Base-by-base conservation (phyloP, 225 moss, liverwort and hornwort genomes). In the Sphagnum contortum region DNA sequence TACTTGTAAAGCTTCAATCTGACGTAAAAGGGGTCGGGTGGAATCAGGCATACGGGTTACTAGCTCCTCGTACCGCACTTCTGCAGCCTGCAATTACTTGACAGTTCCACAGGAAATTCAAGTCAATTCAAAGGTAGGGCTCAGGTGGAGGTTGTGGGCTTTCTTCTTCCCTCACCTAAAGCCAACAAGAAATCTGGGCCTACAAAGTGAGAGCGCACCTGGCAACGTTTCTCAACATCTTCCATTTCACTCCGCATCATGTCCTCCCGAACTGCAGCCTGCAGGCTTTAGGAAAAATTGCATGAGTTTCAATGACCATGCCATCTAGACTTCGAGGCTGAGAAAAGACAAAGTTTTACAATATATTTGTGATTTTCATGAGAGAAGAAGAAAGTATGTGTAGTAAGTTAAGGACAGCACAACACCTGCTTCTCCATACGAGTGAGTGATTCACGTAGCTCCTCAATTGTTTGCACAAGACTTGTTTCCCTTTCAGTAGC, bases 1-100 rank as follows among this genome's bases (percentile, higher is more conserved):
- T 57, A 98, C 96, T 91, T 93, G 93, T 56, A 98, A 69, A 57
- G 87, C 98, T 85, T 98, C 98, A 73, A 98, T 98, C 72, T 98
- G 98, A 68, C 89, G 83, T 14, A 91, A 83, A 12, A 98, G 72
- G 45, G 98, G 98, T 75, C 90, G 80, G 6, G 98, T 98, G 48
- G 98, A 98, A 71, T 98, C 98, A 61, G 98, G 98, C 93, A 98
- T 91, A 63, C 84, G 81, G 62, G 90, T 75, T 71, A 93, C 85
- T 61, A 93, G 73, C 72, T 98, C 98, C 66, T 93, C 98, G 65
- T 98, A 98, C 63, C 98, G 87, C 74, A 87, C 81, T 71, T 98
- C 98, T 65, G 93, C 93, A 82, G 90, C 98, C 98, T 98, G 83
- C 58, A 73, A 54, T 29, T 29, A 29, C 29, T 49, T 55, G 55